Base-by-base conservation (phyloP, 2,329 filamentous ascomycete genomes). In the Pseudocercospora macadamiae region DNA sequence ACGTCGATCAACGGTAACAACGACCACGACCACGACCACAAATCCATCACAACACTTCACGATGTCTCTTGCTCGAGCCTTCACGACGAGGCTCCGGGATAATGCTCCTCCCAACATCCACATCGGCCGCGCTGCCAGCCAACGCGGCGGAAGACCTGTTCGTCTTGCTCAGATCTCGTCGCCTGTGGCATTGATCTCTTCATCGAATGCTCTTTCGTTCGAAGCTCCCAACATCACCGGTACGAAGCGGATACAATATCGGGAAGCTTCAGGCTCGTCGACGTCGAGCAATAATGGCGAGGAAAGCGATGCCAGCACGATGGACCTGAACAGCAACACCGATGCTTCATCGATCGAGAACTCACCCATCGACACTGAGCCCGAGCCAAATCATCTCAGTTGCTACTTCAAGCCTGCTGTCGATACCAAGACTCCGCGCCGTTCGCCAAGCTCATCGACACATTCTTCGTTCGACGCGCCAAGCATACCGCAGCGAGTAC, bases 171-270 rank as follows among this genome's bases (percentile, higher is more conserved):
- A 92, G 79, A 99, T 99, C 73, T 99, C 95, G 1, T 86, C 83
- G 2, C 95, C 95, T 0, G 83, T 96, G 54, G 88, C 92, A 75
- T 83, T 99, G 63, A 81, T 97, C 49, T 96, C 95, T 60, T 96
- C 93, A 4, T 97, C 95, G 67, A 99, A 97, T 76, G 91, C 96
- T 84, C 87, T 97, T 55, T 92, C 91, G 6, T 96, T 96, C 82
- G 93, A 93, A 72, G 93, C 95, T 8, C 93, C 93, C 51, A 89
- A 97, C 72, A 87, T 97, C 57, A 61, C 62, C 37, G 72, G 71
- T 45, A 67, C 71, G 16, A 61, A 51, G 8, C 67, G 67, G 6
- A 68, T 73, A 54, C 65, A 62, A 45, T 62, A 64, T 51, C 61
- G 66, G 53, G 60, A 66, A 30, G 67, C 69, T 6, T 62, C 68